Evolutionary conservation across 257 asterid species (phyloP).

Genomic region (Nemophila menziesii): DNA sequence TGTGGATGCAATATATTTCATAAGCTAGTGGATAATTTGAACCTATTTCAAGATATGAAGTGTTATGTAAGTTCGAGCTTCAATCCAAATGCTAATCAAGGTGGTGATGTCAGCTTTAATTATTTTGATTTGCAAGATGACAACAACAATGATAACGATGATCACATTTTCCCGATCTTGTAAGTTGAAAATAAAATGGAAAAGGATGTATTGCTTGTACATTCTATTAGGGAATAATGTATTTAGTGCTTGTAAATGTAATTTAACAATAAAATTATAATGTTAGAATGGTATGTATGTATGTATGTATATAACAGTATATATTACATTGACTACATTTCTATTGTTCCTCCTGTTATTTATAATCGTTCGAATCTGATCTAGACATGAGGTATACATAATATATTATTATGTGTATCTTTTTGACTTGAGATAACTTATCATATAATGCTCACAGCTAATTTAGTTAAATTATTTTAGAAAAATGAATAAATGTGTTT

Average conservation of each 20-base stretch:
- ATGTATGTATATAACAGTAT: neutral
- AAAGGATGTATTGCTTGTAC: constrained; percentile 19
- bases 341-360: too few species aligned
- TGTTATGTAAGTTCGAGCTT: constrained; percentile 79
- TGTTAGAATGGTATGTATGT: constrained; percentile 1
- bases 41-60: constrained; percentile 82
- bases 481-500: too few species aligned
- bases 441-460: too few species aligned
- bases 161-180: constrained; percentile 34
- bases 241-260: constrained; percentile 1
- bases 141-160: constrained; percentile 20
- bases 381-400: too few species aligned
- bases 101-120: constrained; percentile 31
- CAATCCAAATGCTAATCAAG: constrained; percentile 44
- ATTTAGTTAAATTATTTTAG: too few species aligned
- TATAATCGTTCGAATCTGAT: too few species aligned
- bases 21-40: constrained; percentile 90
- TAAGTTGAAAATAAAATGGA: constrained; percentile 24
- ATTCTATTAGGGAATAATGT: constrained; percentile 11
- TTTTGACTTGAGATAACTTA: too few species aligned
- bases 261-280: neutral
- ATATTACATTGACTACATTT: neutral
- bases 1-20: constrained; percentile 94
- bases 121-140: constrained; percentile 51
- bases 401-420: too few species aligned